Conservation (phyloP, 148 eudicot genomes). For the Persicaria tinctoria region DNA sequence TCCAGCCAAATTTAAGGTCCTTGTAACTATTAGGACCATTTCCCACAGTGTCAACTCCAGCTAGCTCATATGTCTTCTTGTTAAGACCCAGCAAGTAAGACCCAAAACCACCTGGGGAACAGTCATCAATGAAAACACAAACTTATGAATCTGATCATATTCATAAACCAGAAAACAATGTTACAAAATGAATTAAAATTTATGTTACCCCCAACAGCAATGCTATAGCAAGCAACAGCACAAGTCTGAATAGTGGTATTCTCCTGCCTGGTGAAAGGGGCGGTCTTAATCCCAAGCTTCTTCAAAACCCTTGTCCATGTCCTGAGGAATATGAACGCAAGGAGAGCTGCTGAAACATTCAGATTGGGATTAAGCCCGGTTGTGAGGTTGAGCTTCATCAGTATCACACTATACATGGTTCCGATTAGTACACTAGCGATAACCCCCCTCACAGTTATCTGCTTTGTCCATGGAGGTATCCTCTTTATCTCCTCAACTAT, state of each 20-base stretch:
- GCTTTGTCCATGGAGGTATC: constrained; percentile 62
- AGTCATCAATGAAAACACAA: not conserved
- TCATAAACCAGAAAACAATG: not conserved
- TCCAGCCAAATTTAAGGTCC: constrained; percentile 64
- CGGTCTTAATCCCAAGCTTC: constrained; percentile 37
- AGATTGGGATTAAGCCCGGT: constrained; percentile 68
- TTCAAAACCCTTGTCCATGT: constrained; percentile 43
- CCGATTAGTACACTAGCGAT: constrained; percentile 53
- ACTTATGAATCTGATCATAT: not conserved
- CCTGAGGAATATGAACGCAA: constrained; percentile 58
- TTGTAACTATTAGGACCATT: constrained; percentile 55
- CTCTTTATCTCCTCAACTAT: constrained; percentile 21
- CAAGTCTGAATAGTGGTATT: constrained; percentile 81
- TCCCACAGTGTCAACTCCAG: constrained; percentile 50
- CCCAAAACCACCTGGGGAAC: constrained; percentile 63
- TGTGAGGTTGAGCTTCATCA: constrained; percentile 72
- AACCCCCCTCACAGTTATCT: constrained; percentile 54
- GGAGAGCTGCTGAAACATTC: constrained; percentile 76
- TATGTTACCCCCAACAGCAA: constrained; percentile 57
- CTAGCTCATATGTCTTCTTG: constrained; percentile 66
- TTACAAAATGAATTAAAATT: not conserved
- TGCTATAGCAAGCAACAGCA: constrained; percentile 81
- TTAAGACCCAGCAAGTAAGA: constrained; percentile 63
- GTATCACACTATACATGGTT: constrained; percentile 48
- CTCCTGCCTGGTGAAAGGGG: constrained; percentile 76